Base-by-base conservation (phyloP, 2,329 filamentous ascomycete genomes). In the Cercospora berteroae region DNA sequence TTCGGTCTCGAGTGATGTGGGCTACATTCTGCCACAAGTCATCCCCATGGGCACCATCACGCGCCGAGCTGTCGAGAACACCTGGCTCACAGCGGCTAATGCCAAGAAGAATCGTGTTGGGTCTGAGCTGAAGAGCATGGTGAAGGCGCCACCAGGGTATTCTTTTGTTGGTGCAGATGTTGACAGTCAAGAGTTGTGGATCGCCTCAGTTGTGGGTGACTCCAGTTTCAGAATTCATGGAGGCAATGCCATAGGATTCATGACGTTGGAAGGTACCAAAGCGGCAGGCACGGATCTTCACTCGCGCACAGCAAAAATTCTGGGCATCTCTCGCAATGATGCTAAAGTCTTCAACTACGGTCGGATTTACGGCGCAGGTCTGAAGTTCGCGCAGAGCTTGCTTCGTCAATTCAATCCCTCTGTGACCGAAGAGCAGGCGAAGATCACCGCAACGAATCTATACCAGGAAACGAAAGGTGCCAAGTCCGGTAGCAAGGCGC, bases 291-390 rank as follows among this genome's bases (percentile, higher is more conserved):
- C 94, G 0, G 94, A 99, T 79, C 81, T 98, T 65, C 94, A 99
- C 80, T 97, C 94, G 6, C 91, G 94, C 33, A 99, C 95, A 29
- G 96, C 95, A 1, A 85, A 86, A 5, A 99, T 99, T 66, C 80
- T 99, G 2, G 94, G 94, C 6, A 99, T 99, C 69, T 96, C 93
- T 2, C 87, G 95, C 69, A 97, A 97, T 75, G 89, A 97, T 75
- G 95, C 95, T 67, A 99, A 99, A 77, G 88, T 99, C 0, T 99
- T 99, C 84, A 99, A 99, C 78, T 99, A 99, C 74, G 96, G 96
- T 7, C 92, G 96, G 48, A 99, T 99, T 59, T 99, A 99, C 76
- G 96, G 95, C n/a, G 96, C 95, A 4, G 96, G 95, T 0, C 82
- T 98, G 60, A 96, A 93, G 73, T 99, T 99, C 76, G 95, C 95